phyloP scores from a whole-genome alignment of 768 basidiomycete genomes.

The Kwoniella europaea region DNA sequence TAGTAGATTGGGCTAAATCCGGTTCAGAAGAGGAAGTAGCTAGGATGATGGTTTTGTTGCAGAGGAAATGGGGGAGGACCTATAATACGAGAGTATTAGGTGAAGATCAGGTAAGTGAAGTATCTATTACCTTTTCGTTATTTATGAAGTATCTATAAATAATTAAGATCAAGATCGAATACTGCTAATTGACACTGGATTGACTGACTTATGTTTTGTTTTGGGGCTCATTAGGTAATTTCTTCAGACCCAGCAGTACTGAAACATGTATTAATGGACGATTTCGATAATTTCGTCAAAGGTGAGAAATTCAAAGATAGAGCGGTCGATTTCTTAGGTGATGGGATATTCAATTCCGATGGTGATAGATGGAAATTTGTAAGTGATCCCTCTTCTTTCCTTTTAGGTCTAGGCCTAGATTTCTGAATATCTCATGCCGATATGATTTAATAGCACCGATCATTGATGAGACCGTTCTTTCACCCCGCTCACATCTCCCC shows the following conservation, averaged over 20 bases:
- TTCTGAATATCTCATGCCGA: background rate
- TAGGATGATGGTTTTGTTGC: conserved; percentile 47
- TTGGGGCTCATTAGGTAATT: conserved; percentile 30
- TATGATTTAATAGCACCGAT: conserved; percentile 41
- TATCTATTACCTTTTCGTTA: background rate
- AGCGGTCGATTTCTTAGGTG: conserved; percentile 49
- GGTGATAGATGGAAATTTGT: conserved; percentile 53
- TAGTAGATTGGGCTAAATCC: conserved; percentile 46
- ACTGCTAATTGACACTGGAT: too few relatives aligned
- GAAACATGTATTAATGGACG: conserved; percentile 43
- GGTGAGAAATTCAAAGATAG: conserved; percentile 48
- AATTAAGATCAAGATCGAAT: too few relatives aligned
- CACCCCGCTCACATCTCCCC: conserved; percentile 40
- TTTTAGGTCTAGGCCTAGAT: background rate
- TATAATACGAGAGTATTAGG: conserved; percentile 54
- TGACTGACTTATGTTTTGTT: too few relatives aligned
- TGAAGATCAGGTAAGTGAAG: conserved; percentile 49
- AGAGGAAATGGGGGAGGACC: conserved; percentile 39
- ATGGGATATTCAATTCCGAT: conserved; percentile 58
- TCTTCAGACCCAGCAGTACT: conserved; percentile 45
- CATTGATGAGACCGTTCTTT: conserved; percentile 54
- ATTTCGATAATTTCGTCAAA: conserved; percentile 52
- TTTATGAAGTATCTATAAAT: too few relatives aligned
- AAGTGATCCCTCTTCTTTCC: conserved; percentile 14
- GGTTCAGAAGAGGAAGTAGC: conserved; percentile 52